Evolutionary conservation across 2,329 filamentous ascomycete species (phyloP), one percentile per base, ranked within the genome.

Genomic region (Aspergillus aculeatus): DNA sequence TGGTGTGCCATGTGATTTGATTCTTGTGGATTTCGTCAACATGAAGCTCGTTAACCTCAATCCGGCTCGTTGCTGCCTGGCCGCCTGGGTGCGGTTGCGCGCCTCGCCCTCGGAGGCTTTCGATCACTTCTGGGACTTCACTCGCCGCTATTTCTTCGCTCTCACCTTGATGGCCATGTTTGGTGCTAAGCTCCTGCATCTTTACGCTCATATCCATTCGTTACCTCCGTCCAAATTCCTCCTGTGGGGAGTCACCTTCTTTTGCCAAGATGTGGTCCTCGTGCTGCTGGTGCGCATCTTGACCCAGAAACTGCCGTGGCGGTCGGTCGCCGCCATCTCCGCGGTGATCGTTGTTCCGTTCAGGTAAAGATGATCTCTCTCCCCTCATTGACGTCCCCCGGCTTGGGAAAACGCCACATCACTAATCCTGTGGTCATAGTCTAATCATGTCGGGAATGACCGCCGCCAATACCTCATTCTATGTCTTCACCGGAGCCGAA

Each of bases 381-480:
- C n/a, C n/a, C 5, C n/a, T 31, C 21, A 16, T 11, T 10, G n/a
- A 21, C 11, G 23, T 29, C 14, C 63, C 47, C 14, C 26, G 58
- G 52, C 52, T 29, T 56, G 57, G 54, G 26, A 1, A 31, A 32
- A 47, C 14, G 44, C 29, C 2, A 19, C 16, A 11, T 38, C 29
- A n/a, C 44, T 54, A 21, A 50, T 49, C 14, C 35, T 38, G 48
- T 14, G 5, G 38, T 35, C 26, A 5, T 58, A 73, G 71, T 62
- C 51, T 74, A 6, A 44, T 68, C 11, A 66, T 74, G 55, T 73
- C 71, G 19, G 69, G 67, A 44, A 74, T 74, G 72, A 66, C 71
- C 35, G 62, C 71, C 6, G 66, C 73, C 32, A 74, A 74, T 51
- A 67, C 66, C 51, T 74, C 71, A 35, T 73, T 75, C 52, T 75